phyloP scores from a whole-genome alignment of 164 flowering plant species.

The Stephania japonica region DNA sequence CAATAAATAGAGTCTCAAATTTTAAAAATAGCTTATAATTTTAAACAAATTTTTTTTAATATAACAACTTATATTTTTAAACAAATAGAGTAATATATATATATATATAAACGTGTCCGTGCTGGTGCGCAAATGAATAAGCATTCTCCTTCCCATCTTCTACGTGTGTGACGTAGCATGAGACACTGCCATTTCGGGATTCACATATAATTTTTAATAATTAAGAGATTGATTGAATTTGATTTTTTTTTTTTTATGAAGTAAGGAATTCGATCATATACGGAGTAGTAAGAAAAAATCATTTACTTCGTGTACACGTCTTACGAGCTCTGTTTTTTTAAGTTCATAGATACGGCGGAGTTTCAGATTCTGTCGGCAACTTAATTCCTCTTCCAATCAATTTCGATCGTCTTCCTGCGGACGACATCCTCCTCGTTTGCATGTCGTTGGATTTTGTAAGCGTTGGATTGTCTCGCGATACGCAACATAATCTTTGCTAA shows the following conservation, averaged over 20 bases:
- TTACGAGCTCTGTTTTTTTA: background rate
- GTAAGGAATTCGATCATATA: too few relatives aligned
- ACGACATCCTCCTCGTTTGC: background rate
- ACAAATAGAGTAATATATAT: too few relatives aligned
- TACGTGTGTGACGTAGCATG: background rate
- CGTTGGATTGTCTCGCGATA: background rate
- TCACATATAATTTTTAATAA: background rate
- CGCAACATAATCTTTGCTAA: too few relatives aligned
- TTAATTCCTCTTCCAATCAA: background rate
- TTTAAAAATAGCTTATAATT: too few relatives aligned
- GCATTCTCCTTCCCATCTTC: background rate
- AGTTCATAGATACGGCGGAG: background rate
- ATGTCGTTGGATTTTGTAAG: background rate
- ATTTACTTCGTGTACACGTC: background rate
- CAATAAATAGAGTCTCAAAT: too few relatives aligned
- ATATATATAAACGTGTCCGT: too few relatives aligned
- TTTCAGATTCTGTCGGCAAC: background rate
- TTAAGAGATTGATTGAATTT: background rate
- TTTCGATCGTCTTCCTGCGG: background rate
- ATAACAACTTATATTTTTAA: too few relatives aligned
- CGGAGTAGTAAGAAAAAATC: background rate
- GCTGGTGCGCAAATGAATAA: too few relatives aligned
- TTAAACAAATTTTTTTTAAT: too few relatives aligned
- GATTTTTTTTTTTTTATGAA: background rate
- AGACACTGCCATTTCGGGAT: background rate